Base-by-base conservation (phyloP, 2,329 filamentous ascomycete genomes). In the Phialemoniopsis sp. region DNA sequence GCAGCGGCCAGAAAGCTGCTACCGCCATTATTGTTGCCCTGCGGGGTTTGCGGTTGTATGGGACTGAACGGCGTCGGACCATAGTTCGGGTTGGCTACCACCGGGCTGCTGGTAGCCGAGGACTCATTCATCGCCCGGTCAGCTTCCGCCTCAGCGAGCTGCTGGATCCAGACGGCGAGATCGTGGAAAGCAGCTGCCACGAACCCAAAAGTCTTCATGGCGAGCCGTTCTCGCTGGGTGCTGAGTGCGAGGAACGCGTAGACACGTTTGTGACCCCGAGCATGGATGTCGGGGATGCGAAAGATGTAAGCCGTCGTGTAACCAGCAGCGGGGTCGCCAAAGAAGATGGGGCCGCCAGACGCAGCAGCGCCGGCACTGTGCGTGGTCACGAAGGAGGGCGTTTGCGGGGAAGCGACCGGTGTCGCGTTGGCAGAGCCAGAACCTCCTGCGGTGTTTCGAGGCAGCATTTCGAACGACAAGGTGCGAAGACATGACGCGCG, bases 281-380 rank as follows among this genome's bases (percentile, higher is more conserved):
- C 81, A 46, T 82, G 80, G 29, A 82, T 67, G 53, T 85, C 81
- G 7, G 80, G 76, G 32, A 85, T 81, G 18, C 81, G 80, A 53
- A 85, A 85, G 46, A 85, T 81, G 57, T 82, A 85, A 13, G 80
- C 81, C 0, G 80, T 85, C 0, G 81, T 85, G 58, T 83, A 85
- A 21, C 81, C 81, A 2, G 80, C 74, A 1, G 74, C 56, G 2
- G 78, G 70, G 51, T 85, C 81, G 21, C 81, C 81, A 43, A 85
- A 85, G 56, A 85, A 83, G 38, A 85, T 82, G 21, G 81, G 79
- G 0, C 80, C 80, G 3, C 80, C 80, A 3, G 78, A 78, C 1
- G 73, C 70, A 3, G 47, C 44, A 29, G 74, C 65, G 40, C 75
- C 66, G 44, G 74, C 56, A 53, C 68, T 68, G 49, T 76, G 73